Conservation (phyloP, 163 green algal genomes). For the Chlorella variabilis region DNA sequence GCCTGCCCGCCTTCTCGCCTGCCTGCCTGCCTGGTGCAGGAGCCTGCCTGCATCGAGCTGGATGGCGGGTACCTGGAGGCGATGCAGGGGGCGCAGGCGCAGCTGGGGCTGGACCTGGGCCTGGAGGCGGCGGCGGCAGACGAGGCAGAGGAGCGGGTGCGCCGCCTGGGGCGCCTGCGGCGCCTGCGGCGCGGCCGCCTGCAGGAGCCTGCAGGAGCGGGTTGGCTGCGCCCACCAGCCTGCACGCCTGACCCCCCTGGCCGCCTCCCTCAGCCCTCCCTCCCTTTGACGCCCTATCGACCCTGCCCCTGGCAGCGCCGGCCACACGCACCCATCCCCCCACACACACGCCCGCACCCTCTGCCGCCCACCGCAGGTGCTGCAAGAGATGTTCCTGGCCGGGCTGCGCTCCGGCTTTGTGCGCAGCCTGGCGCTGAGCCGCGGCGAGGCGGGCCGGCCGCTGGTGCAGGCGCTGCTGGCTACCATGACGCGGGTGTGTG, state of each 20-base stretch:
- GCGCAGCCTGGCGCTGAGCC: constrained; percentile 1
- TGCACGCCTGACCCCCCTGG: too few species aligned
- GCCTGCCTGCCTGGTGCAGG: too few species aligned
- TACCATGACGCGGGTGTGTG: not conserved
- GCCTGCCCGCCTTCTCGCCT: too few species aligned
- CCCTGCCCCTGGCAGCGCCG: too few species aligned
- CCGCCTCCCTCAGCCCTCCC: too few species aligned
- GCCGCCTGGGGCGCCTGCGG: not conserved
- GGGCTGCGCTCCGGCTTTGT: constrained; percentile 27
- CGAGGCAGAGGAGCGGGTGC: not conserved
- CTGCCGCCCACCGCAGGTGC: not conserved
- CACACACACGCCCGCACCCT: too few species aligned
- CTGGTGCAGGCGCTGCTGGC: constrained; percentile 6
- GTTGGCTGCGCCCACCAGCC: too few species aligned
- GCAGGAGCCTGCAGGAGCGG: too few species aligned
- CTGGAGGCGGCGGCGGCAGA: not conserved
- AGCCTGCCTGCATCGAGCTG: not conserved
- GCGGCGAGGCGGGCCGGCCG: not conserved
- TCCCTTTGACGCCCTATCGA: too few species aligned
- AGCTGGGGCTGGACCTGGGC: not conserved
- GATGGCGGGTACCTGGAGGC: not conserved
- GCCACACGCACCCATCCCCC: too few species aligned
- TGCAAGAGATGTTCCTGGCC: constrained; percentile 11
- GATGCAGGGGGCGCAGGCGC: not conserved
- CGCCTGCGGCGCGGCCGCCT: too few species aligned